Evolutionary conservation across 1,284 basidiomycete species (phyloP).

Genomic region (Clitocybe nebularis): DNA sequence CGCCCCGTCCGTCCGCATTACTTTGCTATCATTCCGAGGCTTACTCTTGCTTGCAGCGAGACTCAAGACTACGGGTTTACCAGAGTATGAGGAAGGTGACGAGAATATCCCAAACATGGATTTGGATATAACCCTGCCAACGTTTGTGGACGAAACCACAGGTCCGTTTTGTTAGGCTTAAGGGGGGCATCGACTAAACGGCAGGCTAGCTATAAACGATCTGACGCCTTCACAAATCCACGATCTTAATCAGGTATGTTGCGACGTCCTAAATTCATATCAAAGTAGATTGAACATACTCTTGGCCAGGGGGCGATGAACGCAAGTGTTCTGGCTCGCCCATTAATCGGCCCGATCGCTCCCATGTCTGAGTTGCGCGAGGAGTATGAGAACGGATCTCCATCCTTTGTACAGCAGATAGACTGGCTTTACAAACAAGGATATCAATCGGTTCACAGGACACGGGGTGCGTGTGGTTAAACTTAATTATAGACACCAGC

Average conservation of each 20-base stretch:
- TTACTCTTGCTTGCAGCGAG: slow-evolving; percentile 10
- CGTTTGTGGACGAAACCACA: slow-evolving; percentile 7
- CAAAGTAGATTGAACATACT: neutral
- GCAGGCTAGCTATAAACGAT: slow-evolving; percentile 11
- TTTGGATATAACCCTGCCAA: no score
- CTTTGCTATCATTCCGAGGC: neutral
- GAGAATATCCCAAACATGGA: no score
- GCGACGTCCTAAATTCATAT: slow-evolving; percentile 2
- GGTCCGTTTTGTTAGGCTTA: neutral
- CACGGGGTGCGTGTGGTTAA: slow-evolving; percentile 52
- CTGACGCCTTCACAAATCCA: slow-evolving; percentile 36
- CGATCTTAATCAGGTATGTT: slow-evolving; percentile 45
- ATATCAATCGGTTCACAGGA: slow-evolving; percentile 60
- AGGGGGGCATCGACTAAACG: neutral
- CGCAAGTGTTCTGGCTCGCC: slow-evolving; percentile 44
- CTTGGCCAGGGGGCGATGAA: slow-evolving; percentile 25
- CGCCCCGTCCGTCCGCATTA: slow-evolving; percentile 15
- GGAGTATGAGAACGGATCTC: slow-evolving; percentile 62
- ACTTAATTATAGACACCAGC: neutral
- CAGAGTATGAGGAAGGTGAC: slow-evolving; percentile 15
- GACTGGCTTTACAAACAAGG: slow-evolving; percentile 55
- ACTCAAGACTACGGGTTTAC: slow-evolving; percentile 14
- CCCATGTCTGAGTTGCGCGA: slow-evolving; percentile 48
- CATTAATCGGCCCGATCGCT: slow-evolving; percentile 46
- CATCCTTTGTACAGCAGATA: slow-evolving; percentile 63